These are phyloP conservation scores for Microascus cirrosus DNA, from an alignment of 2,329 filamentous ascomycete genomes.

Conservation along the genomic window DNA sequence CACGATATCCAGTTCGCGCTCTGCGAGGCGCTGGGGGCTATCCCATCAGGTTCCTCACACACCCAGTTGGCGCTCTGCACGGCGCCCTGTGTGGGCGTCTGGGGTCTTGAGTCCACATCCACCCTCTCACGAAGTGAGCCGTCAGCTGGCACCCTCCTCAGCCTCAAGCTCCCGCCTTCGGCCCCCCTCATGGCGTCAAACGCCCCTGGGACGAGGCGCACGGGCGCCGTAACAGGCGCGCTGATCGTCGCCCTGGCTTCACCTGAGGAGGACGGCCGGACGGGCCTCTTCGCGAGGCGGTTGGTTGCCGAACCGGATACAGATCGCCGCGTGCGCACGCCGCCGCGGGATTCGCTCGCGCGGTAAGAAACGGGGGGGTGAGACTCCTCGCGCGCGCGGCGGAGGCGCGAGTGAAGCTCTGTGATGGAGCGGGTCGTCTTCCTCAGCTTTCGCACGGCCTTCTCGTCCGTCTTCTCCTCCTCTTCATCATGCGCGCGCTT, in stretches of 20 bases:
- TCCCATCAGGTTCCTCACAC: neutral
- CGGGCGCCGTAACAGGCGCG: conserved; percentile 1
- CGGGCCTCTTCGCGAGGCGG: neutral
- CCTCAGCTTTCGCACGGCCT: conserved; percentile 36
- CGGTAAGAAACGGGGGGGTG: conserved; percentile 10
- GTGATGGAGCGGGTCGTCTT: conserved; percentile 33
- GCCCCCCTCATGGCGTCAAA: conserved; percentile 6
- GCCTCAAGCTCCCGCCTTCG: neutral
- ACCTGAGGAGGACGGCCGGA: neutral
- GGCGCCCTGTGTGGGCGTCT: neutral
- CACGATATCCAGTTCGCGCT: neutral
- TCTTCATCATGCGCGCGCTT: conserved; percentile 33
- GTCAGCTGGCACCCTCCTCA: neutral
- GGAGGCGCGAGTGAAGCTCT: conserved; percentile 23
- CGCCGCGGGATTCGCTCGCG: neutral
- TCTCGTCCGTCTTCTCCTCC: conserved; percentile 19
- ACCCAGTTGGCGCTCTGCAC: neutral
- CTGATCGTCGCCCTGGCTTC: neutral
- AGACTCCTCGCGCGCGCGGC: conserved; percentile 17
- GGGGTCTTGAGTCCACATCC: neutral
- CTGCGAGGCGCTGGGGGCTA: neutral
- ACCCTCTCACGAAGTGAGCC: neutral
- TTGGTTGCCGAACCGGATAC: neutral
- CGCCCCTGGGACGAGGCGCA: conserved; percentile 5
- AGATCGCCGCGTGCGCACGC: neutral